Evolutionary conservation across 169 alveolate genomes (phyloP).

Genomic region (Cystoisospora suis): DNA sequence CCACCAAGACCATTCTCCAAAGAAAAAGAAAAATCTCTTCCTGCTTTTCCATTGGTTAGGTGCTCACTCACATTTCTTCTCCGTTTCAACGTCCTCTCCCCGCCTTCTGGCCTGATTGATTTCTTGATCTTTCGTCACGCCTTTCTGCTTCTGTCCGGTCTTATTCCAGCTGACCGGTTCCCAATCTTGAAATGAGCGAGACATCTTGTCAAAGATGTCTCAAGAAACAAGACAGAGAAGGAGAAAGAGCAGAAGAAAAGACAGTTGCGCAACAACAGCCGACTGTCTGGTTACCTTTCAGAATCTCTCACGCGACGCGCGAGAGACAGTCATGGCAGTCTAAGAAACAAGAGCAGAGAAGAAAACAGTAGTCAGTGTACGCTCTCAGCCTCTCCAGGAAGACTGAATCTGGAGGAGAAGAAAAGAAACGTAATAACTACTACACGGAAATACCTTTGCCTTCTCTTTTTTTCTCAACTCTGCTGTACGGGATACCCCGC

Average conservation of each 20-base stretch:
- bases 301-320: no score
- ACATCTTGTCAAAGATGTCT: conserved; percentile 13
- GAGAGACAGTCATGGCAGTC: background rate
- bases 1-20: no score
- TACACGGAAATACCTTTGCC: no score
- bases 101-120: conserved; percentile 68
- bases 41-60: no score
- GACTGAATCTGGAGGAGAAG: no score
- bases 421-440: no score
- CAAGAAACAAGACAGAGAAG: background rate
- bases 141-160: conserved; percentile 51
- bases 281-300: background rate
- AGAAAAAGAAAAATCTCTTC: no score
- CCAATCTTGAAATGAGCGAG: conserved; percentile 67
- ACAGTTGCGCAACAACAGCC: background rate
- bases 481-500: no score
- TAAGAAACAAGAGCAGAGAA: background rate
- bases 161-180: conserved; percentile 68
- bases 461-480: no score
- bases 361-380: no score
- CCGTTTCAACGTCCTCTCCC: conserved; percentile 67
- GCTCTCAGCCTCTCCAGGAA: no score
- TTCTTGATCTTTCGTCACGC: conserved; percentile 66
- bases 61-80: conserved; percentile 65
- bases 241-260: background rate